A percentile compares a stretch with the other conserved stretches of the same genome.
Conservation (phyloP, 257 asterid genomes). For the Solanum bukasovii region DNA sequence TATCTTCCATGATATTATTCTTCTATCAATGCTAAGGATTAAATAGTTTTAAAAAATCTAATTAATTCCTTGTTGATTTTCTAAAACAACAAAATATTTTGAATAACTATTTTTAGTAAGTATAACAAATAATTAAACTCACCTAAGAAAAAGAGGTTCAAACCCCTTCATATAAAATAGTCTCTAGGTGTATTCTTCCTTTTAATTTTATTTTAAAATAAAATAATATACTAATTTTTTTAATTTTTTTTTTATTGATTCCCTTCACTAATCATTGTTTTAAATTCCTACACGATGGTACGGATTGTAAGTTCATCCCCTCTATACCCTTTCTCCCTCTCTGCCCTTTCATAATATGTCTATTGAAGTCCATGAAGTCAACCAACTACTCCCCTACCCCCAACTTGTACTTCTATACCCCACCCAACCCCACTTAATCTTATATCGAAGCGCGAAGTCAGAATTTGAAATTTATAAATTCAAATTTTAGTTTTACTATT, state of each 20-base stretch:
- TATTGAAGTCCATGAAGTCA: neutral
- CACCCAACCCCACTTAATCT: neutral
- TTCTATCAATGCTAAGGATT: neutral
- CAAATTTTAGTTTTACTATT: neutral
- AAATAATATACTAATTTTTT: neutral
- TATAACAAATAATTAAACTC: neutral
- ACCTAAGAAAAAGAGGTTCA: neutral
- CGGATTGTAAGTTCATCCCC: neutral
- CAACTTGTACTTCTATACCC: neutral
- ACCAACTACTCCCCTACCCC: neutral
- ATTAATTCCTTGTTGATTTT: neutral
- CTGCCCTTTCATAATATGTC: neutral
- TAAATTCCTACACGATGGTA: neutral
- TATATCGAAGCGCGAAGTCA: fast-evolving
- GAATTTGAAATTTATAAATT: neutral
- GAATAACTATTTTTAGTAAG: neutral
- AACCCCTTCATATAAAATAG: neutral
- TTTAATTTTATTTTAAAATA: neutral
- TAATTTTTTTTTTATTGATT: neutral
- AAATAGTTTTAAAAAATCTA: neutral
- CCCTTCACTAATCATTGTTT: neutral
- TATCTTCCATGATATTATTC: neutral
- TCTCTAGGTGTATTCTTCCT: neutral
- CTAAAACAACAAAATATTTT: neutral
- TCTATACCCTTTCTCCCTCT: neutral